Conservation (phyloP, 345 rosid genomes). For the Syzygium jambos region DNA sequence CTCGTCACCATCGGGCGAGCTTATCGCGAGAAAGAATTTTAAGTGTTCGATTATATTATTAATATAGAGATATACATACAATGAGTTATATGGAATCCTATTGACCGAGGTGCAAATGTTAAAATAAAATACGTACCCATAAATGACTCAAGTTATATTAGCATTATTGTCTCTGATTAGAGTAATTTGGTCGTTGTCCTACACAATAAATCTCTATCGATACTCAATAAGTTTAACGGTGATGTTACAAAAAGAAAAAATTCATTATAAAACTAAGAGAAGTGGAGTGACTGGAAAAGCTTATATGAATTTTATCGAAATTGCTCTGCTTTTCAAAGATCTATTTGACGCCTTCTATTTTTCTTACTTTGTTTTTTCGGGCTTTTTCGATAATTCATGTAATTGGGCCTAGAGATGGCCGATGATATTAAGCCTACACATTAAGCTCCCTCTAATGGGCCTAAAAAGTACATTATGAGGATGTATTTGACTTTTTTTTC, state of each 20-base stretch:
- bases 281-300: background rate
- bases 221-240: background rate
- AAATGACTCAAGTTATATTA: background rate
- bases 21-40: background rate
- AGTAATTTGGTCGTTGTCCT: background rate
- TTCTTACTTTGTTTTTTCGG: background rate
- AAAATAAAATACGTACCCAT: background rate
- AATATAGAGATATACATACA: background rate
- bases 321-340: background rate
- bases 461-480: background rate
- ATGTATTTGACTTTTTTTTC: background rate
- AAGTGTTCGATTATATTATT: background rate
- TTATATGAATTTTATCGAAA: background rate
- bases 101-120: background rate
- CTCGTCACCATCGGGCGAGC: no score
- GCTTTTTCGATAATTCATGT: background rate
- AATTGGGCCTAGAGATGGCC: background rate
- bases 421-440: background rate
- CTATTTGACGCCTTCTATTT: background rate
- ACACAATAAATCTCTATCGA: background rate
- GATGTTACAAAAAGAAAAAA: background rate
- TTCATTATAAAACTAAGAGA: background rate
- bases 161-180: background rate
- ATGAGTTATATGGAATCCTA: background rate
- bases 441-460: background rate